A percentile compares a stretch with the other conserved stretches of the same genome.
Evolutionary conservation across 192 early-diverging fungal genomes (phyloP).

Genomic region (Backusella psychrophila): DNA sequence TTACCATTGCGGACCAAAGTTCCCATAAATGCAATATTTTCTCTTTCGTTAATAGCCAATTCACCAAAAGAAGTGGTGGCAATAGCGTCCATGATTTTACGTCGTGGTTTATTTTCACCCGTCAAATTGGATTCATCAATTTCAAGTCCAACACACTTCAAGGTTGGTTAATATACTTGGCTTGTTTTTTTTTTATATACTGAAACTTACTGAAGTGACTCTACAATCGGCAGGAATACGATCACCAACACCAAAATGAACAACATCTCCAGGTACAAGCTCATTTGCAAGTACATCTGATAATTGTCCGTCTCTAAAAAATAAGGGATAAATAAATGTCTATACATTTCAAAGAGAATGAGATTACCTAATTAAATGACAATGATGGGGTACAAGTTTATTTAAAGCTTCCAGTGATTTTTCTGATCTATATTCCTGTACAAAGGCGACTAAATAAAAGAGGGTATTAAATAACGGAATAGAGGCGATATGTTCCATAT

Average conservation of each 20-base stretch:
- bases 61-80: conserved; percentile 40
- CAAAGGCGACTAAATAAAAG: conserved; percentile 62
- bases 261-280: conserved; percentile 91
- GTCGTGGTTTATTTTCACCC: conserved; percentile 79
- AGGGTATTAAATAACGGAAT: too few species aligned
- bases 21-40: conserved; percentile 95
- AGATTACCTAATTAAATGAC: conserved; percentile 72
- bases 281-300: conserved; percentile 69
- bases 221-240: conserved; percentile 93
- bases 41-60: conserved; percentile 65
- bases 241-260: conserved; percentile 85
- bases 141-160: conserved; percentile 71
- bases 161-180: background rate
- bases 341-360: too few species aligned
- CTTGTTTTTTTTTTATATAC: too few species aligned
- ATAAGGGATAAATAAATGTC: background rate
- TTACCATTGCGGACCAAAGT: conserved; percentile 83
- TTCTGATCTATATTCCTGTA: conserved; percentile 86
- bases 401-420: conserved; percentile 83
- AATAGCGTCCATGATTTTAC: conserved; percentile 63
- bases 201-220: conserved; percentile 53
- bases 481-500: too few species aligned
- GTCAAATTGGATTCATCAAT: conserved; percentile 92
- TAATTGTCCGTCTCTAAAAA: conserved; percentile 54
- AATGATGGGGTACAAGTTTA: conserved; percentile 83